phyloP scores from a whole-genome alignment of 805 yeast genomes.

The Starmerella sirachaensis region DNA sequence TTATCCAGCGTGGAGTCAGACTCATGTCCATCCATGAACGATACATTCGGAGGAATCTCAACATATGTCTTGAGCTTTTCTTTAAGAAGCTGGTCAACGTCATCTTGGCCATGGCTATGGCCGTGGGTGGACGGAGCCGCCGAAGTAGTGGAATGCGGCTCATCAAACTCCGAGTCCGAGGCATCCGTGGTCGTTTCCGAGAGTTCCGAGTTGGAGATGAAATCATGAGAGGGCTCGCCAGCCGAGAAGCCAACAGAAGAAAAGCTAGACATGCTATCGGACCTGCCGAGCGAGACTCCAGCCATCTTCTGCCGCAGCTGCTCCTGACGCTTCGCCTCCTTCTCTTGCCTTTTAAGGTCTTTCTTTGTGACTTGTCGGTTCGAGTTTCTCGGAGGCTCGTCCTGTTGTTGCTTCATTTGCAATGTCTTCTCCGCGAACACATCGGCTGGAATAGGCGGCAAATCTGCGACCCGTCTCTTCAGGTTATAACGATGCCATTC shows the following conservation, averaged over 20 bases:
- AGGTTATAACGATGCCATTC: conserved; percentile 97
- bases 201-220: conserved; percentile 6
- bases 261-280: conserved; percentile 4
- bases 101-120: no score
- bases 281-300: conserved; percentile 2
- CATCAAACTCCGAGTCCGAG: conserved; percentile 16
- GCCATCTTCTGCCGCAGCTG: conserved; percentile 6
- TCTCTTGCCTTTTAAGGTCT: conserved; percentile 28
- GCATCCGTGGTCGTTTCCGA: conserved; percentile 8
- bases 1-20: conserved; percentile 46
- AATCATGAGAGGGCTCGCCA: conserved; percentile 16
- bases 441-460: conserved; percentile 61
- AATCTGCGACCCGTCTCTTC: conserved; percentile 78
- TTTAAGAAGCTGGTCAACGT: conserved; percentile 23
- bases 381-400: conserved; percentile 12
- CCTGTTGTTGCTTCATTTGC: conserved; percentile 24
- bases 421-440: conserved; percentile 59
- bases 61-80: conserved; percentile 22
- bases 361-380: conserved; percentile 29
- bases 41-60: conserved; percentile 28
- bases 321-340: conserved; percentile 16
- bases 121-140: not conserved
- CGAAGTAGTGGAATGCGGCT: not conserved
- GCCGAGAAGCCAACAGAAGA: conserved; percentile 14
- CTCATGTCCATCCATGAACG: conserved; percentile 36